A percentile compares a stretch with the other conserved stretches of the same genome.
phyloP scores from a whole-genome alignment of 1,284 basidiomycete genomes.

The Cryptococcus sp. region DNA sequence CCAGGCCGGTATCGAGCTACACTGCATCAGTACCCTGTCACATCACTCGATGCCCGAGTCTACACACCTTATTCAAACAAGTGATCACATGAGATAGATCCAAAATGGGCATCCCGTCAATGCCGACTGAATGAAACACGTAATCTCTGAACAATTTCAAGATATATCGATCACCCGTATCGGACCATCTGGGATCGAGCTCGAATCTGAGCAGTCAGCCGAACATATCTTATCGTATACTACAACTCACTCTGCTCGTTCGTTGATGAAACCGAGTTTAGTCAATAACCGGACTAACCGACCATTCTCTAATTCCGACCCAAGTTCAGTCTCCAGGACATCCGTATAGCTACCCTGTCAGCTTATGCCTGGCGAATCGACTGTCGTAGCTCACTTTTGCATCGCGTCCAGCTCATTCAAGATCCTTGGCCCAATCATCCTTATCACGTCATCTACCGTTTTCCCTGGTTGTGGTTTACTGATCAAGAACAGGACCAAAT shows the following conservation, averaged over 20 bases:
- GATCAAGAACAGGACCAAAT: slow-evolving; percentile 71
- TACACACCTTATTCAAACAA: slow-evolving; percentile 76
- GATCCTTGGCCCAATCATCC: slow-evolving; percentile 70
- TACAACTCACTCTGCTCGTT: slow-evolving; percentile 88
- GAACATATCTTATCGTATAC: slow-evolving; percentile 61
- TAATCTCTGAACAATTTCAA: slow-evolving; percentile 98
- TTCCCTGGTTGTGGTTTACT: slow-evolving; percentile 62
- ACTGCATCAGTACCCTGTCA: background rate
- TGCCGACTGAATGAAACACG: slow-evolving; percentile 96
- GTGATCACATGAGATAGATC: slow-evolving; percentile 87
- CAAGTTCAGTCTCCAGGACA: slow-evolving; percentile 74
- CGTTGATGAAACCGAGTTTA: slow-evolving; percentile 98
- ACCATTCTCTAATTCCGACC: slow-evolving; percentile 93
- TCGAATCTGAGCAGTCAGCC: slow-evolving; percentile 64
- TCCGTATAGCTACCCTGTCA: slow-evolving; percentile 62
- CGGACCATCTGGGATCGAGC: slow-evolving; percentile 91
- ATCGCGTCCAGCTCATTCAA: slow-evolving; percentile 78
- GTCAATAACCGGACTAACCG: slow-evolving; percentile 84
- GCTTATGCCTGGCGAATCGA: background rate
- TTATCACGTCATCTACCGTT: slow-evolving; percentile 72
- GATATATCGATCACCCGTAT: slow-evolving; percentile 96
- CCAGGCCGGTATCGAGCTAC: slow-evolving; percentile 84
- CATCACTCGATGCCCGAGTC: background rate
- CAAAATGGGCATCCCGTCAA: slow-evolving; percentile 80
- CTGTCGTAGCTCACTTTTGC: slow-evolving; percentile 57